Evolutionary conservation across 1,139 yeast species (phyloP), one percentile per base, ranked within the genome.

Genomic region (Zygosaccharomyces pseudobailii): DNA sequence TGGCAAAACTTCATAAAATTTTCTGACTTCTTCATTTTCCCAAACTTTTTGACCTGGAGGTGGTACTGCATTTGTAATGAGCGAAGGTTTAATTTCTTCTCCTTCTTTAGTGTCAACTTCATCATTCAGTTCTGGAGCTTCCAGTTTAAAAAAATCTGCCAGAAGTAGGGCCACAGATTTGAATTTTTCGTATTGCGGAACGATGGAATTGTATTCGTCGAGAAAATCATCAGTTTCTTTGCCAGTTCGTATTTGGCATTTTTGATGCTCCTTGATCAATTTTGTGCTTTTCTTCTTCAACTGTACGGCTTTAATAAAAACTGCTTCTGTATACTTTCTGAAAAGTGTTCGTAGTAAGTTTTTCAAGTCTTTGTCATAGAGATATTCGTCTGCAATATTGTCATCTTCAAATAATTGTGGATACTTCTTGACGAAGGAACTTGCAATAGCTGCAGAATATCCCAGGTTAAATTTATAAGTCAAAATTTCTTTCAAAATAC

Each of bases 201-300:
- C 57, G 21, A 72, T 51, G 9, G 62, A 67, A 17, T 77, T 76
- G 37, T 76, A 66, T 42, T 72, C 75, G 1, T 62, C 66, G 37
- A 74, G 71, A 35, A 74, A 67, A 39, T 79, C 83, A 33, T 82
- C 87, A 24, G 78, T 65, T 4, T 78, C 63, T 53, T 75, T 77
- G 25, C 95, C 95, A 2, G 85, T 79, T 56, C 85, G 73, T 45
- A 85, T 76, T 42, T 84, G 79, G 1, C 82, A 78, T 46, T 73
- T 75, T 46, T 74, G 74, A 52, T 77, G 79, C 36, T 71, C 71
- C 21, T 67, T 62, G 13, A 68, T 69, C 24, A 74, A 59, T 22
- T 68, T 68, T 21, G 63, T 59, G 1, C 77, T 63, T 19, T 63
- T 59, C 25, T 63, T 60, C 45, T 76, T 72, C 28, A 74, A 55